phyloP scores from a whole-genome alignment of 1,139 yeast genomes.

The Yamadazyma buinensis region DNA sequence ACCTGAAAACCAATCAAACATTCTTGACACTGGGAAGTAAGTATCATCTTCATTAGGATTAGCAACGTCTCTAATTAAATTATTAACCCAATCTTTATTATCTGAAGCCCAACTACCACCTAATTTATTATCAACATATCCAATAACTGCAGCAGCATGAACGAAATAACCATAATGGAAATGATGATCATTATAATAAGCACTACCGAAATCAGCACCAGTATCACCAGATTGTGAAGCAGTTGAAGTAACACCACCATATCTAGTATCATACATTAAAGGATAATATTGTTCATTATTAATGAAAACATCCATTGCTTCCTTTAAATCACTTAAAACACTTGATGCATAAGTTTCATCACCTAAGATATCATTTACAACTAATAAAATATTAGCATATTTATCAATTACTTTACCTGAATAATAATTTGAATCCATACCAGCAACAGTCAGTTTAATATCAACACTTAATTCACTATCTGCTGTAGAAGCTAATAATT shows the following conservation, averaged over 20 bases:
- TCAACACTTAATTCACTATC: constrained; percentile 56
- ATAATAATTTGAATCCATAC: constrained; percentile 53
- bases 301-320: constrained; percentile 49
- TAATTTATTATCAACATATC: constrained; percentile 53
- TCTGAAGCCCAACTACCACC: constrained; percentile 68
- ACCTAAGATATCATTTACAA: constrained; percentile 55
- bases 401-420: constrained; percentile 74
- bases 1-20: constrained; percentile 79
- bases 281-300: constrained; percentile 54
- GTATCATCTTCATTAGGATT: constrained; percentile 61
- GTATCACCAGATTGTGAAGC: constrained; percentile 50
- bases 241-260: constrained; percentile 65
- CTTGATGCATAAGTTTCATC: constrained; percentile 48
- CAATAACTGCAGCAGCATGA: constrained; percentile 76
- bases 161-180: constrained; percentile 78
- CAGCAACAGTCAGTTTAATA: constrained; percentile 46
- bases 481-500: constrained; percentile 51
- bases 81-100: constrained; percentile 40
- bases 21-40: constrained; percentile 71
- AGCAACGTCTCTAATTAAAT: constrained; percentile 70
- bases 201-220: constrained; percentile 51
- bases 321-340: constrained; percentile 48
- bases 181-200: constrained; percentile 76
- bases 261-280: constrained; percentile 64
- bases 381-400: constrained; percentile 67